phyloP scores from a whole-genome alignment of 2,329 filamentous ascomycete genomes.

The Trichoderma lentiforme region DNA sequence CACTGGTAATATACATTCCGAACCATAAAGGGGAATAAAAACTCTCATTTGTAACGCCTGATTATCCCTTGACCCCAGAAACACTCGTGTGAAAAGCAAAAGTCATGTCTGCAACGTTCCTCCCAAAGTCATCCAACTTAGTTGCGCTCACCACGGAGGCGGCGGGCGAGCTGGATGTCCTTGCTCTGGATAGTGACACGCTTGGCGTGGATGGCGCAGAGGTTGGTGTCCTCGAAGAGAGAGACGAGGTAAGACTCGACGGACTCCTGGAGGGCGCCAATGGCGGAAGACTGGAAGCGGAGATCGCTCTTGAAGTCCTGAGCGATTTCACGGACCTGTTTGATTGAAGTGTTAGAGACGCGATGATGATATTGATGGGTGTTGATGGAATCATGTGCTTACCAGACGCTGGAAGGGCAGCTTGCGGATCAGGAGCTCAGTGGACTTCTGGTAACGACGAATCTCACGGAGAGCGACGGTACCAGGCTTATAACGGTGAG shows the following conservation, averaged over 20 bases:
- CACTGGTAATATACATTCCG: slow-evolving; percentile 43
- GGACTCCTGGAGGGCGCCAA: slow-evolving; percentile 95
- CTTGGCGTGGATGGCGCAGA: slow-evolving; percentile 98
- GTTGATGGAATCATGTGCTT: slow-evolving; percentile 30
- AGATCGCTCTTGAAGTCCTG: slow-evolving; percentile 94
- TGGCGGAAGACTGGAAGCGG: slow-evolving; percentile 97
- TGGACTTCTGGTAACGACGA: slow-evolving; percentile 95
- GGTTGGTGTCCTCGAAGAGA: slow-evolving; percentile 96
- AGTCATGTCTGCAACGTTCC: slow-evolving; percentile 39
- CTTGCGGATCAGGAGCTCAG: slow-evolving; percentile 94
- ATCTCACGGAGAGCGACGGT: slow-evolving; percentile 98
- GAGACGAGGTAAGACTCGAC: slow-evolving; percentile 98
- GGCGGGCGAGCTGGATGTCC: slow-evolving; percentile 94
- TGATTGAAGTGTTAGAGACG: not conserved
- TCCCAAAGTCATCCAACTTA: slow-evolving; percentile 43
- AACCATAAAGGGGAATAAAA: slow-evolving; percentile 29
- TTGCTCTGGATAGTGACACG: slow-evolving; percentile 97
- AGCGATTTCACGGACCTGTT: slow-evolving; percentile 82
- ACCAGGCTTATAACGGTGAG: slow-evolving; percentile 84
- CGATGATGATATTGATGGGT: not conserved
- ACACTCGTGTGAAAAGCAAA: slow-evolving; percentile 32
- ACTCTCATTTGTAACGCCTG: slow-evolving; percentile 43
- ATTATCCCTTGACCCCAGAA: slow-evolving; percentile 43
- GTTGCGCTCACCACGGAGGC: slow-evolving; percentile 91
- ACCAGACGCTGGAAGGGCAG: slow-evolving; percentile 95